Evolutionary conservation across 305 asterid genomes (phyloP), one percentile per base, ranked within the genome.

Genomic region (Fraxinus sp.): DNA sequence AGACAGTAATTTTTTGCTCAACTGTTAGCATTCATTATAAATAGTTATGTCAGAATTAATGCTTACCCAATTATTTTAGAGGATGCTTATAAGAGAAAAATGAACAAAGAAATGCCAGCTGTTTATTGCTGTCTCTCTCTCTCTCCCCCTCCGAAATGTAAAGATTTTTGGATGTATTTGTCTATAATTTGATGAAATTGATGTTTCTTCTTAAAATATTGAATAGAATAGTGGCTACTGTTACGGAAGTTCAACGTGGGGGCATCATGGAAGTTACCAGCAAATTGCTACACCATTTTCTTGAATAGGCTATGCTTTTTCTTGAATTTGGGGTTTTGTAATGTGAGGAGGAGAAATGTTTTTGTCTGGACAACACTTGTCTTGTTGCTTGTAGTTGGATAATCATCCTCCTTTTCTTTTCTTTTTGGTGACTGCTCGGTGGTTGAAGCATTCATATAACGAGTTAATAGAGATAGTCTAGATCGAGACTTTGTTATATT

Each of bases 91-190:
- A 59, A 66, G 52, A 77, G 68, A 76, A n/a, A 49, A 62, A 74
- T 44, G 80, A 77, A 79, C 62, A 81, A 57, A 62, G 76, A 62
- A 39, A 79, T 35, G 82, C 81, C 86, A 83, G 87, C 86, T 81
- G 86, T 85, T 79, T 14, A 57, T 84, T 78, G 35, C 59, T 82
- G 20, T 64, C 78, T 81, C 62, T 83, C 22, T 66, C 81, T 80
- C 18, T 62, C 77, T 77, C 71, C 79, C 22, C 44, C 79, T 49
- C 79, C 20, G 37, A 76, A 24, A 78, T 80, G 73, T 81, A 74
- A 68, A 52, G 52, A 84, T 83, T 81, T 74, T 80, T 78, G 13
- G 80, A 72, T 73, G 81, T 11, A 62, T 74, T 82, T 44, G 82
- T 81, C 32, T 49, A 8, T 33, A 39, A 26, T 26, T 83, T 74